Base-by-base conservation (phyloP, 371 early-diverging fungal genomes). In the Syncephalis fuscata region DNA sequence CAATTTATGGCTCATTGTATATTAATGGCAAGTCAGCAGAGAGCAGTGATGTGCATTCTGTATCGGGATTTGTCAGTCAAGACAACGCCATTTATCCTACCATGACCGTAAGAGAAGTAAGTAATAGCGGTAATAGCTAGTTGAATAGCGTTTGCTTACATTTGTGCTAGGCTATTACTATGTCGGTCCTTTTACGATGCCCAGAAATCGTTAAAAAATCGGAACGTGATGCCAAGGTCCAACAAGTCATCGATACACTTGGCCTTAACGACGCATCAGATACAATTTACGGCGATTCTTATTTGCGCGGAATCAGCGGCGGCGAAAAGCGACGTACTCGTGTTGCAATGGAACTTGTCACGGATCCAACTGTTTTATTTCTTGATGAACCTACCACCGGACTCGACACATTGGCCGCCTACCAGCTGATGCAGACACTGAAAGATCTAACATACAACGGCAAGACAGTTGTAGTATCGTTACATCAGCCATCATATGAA, bases 311-410 rank as follows among this genome's bases (percentile, higher is more conserved):
- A 8, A 74, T 90, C 3, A 25, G 25, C 7, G 94, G 82, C 39
- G 93, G 92, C 48, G 91, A 80, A 54, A 60, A 81, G 48, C 84
- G 92, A 66, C 71, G 93, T 36, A 78, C 83, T 5, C 73, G 82
- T 27, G 86, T 91, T 48, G 92, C 84, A 3, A 79, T 76, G 66
- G 93, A 96, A 50, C 68, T 92, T 2, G 76, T 94, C 1, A 78
- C 88, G 1, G 82, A 88, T 37, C 88, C 97, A 2, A 75, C 78
- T 4, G 70, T 92, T 37, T 58, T 95, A 46, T 88, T 95, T 53
- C 58, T 94, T 58, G 98, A 98, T 57, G 97, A 96, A 58, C 90
- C 92, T 7, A 91, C 92, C 1, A 37, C 64, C 87, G 91, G 91
- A 0, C 50, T 17, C 77, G 83, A 45, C 15, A n/a, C 45, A 2